Evolutionary conservation across 768 basidiomycete species (phyloP).

Genomic region (Tylopilus cervinicoccineus): DNA sequence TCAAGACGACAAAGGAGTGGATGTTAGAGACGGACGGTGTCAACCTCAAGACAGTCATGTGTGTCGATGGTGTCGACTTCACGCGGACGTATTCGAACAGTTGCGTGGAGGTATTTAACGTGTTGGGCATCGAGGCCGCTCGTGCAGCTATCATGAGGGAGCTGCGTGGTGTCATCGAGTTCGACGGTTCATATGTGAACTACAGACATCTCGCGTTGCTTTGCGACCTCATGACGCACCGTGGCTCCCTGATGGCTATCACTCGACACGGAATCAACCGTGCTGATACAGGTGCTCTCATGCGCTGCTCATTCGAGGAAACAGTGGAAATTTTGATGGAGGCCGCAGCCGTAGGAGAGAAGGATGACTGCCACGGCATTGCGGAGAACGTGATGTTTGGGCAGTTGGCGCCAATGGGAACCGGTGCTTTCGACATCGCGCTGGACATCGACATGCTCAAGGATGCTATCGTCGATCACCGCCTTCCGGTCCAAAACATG

Average conservation of each 20-base stretch:
- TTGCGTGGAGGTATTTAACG: constrained; percentile 91
- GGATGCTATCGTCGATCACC: constrained; percentile 96
- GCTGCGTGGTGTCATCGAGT: constrained; percentile 93
- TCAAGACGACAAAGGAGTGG: too few relatives aligned
- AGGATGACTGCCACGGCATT: constrained; percentile 96
- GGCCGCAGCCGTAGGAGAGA: constrained; percentile 95
- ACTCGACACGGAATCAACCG: constrained; percentile 99
- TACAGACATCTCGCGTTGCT: constrained; percentile 96
- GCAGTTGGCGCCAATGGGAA: constrained; percentile 99
- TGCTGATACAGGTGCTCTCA: constrained; percentile 96
- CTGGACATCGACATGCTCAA: constrained; percentile 98
- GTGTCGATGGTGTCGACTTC: constrained; percentile 72
- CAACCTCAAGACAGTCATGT: constrained; percentile 13
- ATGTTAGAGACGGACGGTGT: too few relatives aligned
- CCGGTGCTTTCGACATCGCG: constrained; percentile 92
- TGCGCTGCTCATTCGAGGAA: constrained; percentile 99
- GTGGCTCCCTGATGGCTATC: constrained; percentile 93
- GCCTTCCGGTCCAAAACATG: constrained; percentile 81
- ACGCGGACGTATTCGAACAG: constrained; percentile 94
- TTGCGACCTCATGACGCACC: constrained; percentile 97
- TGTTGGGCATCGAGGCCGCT: constrained; percentile 95
- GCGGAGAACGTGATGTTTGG: constrained; percentile 99
- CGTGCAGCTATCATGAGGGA: constrained; percentile 93
- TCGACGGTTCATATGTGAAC: constrained; percentile 99
- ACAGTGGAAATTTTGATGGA: constrained; percentile 99